A percentile compares a stretch with the other conserved stretches of the same genome.
Evolutionary conservation across 2,329 filamentous ascomycete species (phyloP).

Genomic region (Ceratocystis albifundus): DNA sequence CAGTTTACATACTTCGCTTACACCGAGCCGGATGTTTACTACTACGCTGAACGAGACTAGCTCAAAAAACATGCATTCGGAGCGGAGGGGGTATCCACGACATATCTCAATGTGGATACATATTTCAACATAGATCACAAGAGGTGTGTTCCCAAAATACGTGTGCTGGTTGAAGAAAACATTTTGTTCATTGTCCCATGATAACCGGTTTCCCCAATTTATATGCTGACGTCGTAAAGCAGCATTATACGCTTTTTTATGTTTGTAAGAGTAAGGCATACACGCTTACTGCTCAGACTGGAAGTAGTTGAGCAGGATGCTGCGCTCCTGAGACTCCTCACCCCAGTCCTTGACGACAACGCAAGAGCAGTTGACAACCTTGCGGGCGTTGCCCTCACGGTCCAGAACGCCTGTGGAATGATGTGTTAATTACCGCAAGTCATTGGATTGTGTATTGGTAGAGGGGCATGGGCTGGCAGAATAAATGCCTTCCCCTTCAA

Average conservation of each 20-base stretch:
- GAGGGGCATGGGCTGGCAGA: neutral
- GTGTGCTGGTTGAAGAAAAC: conserved; percentile 20
- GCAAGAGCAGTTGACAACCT: conserved; percentile 99
- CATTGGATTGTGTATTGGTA: neutral
- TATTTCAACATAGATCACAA: neutral
- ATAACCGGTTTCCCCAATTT: conserved; percentile 24
- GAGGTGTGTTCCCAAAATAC: neutral
- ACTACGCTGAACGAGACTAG: neutral
- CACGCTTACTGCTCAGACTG: conserved; percentile 63
- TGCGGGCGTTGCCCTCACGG: conserved; percentile 97
- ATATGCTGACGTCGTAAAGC: conserved; percentile 24
- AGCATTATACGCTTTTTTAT: conserved; percentile 30
- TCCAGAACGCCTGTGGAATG: conserved; percentile 70
- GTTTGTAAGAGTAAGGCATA: conserved; percentile 28
- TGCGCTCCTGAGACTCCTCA: conserved; percentile 98
- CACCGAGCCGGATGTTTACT: neutral
- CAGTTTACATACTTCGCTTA: conserved; percentile 4
- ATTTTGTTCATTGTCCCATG: conserved; percentile 19
- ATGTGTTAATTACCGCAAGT: conserved; percentile 28
- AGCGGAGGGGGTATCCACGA: neutral
- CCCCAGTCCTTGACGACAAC: conserved; percentile 99
- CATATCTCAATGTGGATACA: neutral
- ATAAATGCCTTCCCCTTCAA: neutral
- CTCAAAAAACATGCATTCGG: neutral
- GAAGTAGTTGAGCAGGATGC: conserved; percentile 99